These are phyloP conservation scores for Clavispora fructus DNA, from an alignment of 805 yeast genomes.

Conservation along the genomic window DNA sequence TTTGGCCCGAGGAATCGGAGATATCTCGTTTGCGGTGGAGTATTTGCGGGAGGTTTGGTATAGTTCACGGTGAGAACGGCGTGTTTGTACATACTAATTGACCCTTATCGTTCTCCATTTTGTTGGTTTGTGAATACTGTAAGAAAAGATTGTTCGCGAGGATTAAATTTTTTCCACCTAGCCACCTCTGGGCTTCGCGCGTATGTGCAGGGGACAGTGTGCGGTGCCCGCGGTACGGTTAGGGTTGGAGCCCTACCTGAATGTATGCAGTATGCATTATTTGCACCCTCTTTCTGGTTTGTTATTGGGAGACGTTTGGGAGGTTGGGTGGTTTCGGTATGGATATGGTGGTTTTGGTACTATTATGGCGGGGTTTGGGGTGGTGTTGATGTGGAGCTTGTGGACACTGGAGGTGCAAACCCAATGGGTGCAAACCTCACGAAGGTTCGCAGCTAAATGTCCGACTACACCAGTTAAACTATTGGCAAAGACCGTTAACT, in stretches of 20 bases:
- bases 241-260: constrained; percentile 3
- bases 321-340: too few species aligned
- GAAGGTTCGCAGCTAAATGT: too few species aligned
- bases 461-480: too few species aligned
- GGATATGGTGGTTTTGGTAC: too few species aligned
- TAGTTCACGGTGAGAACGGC: not conserved
- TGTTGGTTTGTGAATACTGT: constrained; percentile 27
- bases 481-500: too few species aligned
- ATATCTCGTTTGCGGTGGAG: not conserved
- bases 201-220: not conserved
- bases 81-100: constrained; percentile 76
- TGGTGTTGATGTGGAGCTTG: too few species aligned
- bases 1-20: not conserved
- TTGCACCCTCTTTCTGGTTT: not conserved
- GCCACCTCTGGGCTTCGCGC: constrained; percentile 1
- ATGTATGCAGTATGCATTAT: not conserved
- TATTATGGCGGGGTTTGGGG: too few species aligned
- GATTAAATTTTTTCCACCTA: constrained; percentile 6
- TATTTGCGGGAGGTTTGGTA: not conserved
- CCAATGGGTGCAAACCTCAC: not conserved
- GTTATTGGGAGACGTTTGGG: not conserved
- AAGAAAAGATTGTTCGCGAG: constrained; percentile 8
- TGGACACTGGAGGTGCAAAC: not conserved
- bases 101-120: constrained; percentile 99
- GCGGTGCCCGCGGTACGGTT: constrained; percentile 3